Evolutionary conservation across 352 stramenopile species (phyloP).

Genomic region (Phytophthora pluvialis): DNA sequence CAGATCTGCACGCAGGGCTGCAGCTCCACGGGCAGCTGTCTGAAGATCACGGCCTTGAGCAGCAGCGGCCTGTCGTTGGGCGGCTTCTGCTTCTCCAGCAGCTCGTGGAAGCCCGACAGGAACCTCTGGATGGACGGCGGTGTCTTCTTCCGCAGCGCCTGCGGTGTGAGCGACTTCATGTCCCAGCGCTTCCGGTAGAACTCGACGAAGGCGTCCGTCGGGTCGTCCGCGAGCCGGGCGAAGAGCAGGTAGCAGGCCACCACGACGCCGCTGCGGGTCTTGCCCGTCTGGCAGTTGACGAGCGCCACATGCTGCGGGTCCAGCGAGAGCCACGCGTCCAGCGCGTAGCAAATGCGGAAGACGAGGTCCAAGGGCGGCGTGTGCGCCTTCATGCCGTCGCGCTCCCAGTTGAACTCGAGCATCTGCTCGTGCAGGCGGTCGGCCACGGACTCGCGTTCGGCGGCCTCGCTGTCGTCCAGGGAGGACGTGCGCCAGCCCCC

Average conservation of each 20-base stretch:
- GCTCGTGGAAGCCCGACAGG: constrained; percentile 64
- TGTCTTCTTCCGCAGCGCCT: constrained; percentile 69
- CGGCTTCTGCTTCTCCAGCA: constrained; percentile 59
- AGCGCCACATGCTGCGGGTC: constrained; percentile 83
- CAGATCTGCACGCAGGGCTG: constrained; percentile 86
- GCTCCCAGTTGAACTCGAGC: constrained; percentile 86
- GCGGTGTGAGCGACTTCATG: constrained; percentile 70
- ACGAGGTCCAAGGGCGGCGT: constrained; percentile 83
- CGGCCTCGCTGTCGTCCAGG: background rate
- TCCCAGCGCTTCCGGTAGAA: constrained; percentile 90
- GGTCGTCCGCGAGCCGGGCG: constrained; percentile 66
- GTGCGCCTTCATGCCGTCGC: constrained; percentile 84
- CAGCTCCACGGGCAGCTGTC: constrained; percentile 71
- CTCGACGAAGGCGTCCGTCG: constrained; percentile 88
- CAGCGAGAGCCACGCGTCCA: constrained; percentile 92
- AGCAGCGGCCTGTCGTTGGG: constrained; percentile 70
- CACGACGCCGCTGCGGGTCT: constrained; percentile 93
- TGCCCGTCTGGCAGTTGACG: constrained; percentile 92
- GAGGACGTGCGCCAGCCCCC: background rate
- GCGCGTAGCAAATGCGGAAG: constrained; percentile 93
- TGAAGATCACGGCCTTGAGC: constrained; percentile 82
- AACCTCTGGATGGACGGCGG: constrained; percentile 82
- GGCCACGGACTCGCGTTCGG: constrained; percentile 32
- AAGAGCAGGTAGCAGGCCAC: constrained; percentile 95
- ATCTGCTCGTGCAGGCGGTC: constrained; percentile 79